Base-by-base conservation (phyloP, 192 early-diverging fungal species). In the Coemansia erecta region DNA sequence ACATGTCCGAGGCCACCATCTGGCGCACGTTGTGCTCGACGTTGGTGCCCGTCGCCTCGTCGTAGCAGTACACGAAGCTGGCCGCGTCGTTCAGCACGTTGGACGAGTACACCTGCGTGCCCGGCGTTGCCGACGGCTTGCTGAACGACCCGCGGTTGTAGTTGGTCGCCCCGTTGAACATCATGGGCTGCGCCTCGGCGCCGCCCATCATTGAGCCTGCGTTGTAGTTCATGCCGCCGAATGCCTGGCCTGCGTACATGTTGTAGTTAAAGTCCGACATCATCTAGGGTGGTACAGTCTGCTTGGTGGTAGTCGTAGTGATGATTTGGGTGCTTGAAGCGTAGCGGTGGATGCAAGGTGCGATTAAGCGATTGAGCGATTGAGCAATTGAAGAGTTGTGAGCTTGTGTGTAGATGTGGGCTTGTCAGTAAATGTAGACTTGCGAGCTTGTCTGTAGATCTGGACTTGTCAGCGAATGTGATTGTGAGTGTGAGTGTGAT, bases 191-290 rank as follows among this genome's bases (percentile, higher is more conserved):
- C 15, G 49, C 52, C 28, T 48, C 56, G 63, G 22, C 26, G 40
- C 53, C 39, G 17, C 39, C 51, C 69, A 71, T 62, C 60, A 58
- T 26, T 0, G 41, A 44, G 6, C 37, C 35, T 23, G 61, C 31
- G 44, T 70, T 66, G 5, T 53, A 39, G 31, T 24, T 37, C 44
- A 31, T 7, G 28, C 53, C 35, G 37, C 31, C 53, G 51, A 76
- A 70, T 53, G 64, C 62, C 50, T 37, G 42, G 35, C 23, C 42
- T 28, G 58, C 66, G 26, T 76, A 76, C 53, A 70, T 64, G 60
- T 73, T 63, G 14, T 61, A 59, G 52, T 55, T 55, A 37, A 76
- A 76, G 8, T 52, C 56, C 51, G 62, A 58, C 70, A 72, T 70
- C 49, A 37, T 31, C 28, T 31, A 31, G 28, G 28, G 2, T 7